Conservation (phyloP, 805 yeast genomes). For the Lachancea nothofagi region DNA sequence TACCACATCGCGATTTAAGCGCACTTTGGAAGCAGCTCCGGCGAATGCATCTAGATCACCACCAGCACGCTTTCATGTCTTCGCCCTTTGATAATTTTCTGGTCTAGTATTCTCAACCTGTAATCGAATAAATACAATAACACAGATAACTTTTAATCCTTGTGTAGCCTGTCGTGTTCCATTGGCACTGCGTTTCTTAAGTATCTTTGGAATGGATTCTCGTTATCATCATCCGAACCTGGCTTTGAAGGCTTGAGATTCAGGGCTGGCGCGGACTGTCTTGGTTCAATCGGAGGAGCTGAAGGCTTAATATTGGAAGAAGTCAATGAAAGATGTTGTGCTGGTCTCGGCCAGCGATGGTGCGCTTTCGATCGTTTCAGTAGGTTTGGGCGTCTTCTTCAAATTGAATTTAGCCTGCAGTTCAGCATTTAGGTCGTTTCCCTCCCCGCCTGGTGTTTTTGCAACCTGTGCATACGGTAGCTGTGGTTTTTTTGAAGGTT, state of each 20-base stretch:
- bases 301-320: slow-evolving; percentile 3
- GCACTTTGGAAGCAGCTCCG: too few species aligned
- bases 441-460: background rate
- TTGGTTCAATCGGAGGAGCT: slow-evolving; percentile 2
- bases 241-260: slow-evolving; percentile 1
- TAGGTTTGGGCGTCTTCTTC: background rate
- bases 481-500: slow-evolving; percentile 1
- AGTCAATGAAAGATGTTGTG: background rate
- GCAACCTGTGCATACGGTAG: background rate
- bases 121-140: too few species aligned
- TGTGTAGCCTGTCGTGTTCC: slow-evolving; percentile 33
- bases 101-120: too few species aligned
- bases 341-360: background rate
- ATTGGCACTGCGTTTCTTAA: slow-evolving; percentile 37
- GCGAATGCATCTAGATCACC: too few species aligned
- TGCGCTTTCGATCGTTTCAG: background rate
- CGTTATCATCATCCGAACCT: slow-evolving; percentile 18
- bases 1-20: too few species aligned
- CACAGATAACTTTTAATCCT: slow-evolving; percentile 4
- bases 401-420: slow-evolving; percentile 4
- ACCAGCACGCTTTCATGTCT: too few species aligned
- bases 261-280: background rate
- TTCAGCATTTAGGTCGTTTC: background rate
- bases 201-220: slow-evolving; percentile 36
- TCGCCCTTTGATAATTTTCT: too few species aligned